Base-by-base conservation (phyloP, 1,284 basidiomycete species). In the Tilletia setariae region DNA sequence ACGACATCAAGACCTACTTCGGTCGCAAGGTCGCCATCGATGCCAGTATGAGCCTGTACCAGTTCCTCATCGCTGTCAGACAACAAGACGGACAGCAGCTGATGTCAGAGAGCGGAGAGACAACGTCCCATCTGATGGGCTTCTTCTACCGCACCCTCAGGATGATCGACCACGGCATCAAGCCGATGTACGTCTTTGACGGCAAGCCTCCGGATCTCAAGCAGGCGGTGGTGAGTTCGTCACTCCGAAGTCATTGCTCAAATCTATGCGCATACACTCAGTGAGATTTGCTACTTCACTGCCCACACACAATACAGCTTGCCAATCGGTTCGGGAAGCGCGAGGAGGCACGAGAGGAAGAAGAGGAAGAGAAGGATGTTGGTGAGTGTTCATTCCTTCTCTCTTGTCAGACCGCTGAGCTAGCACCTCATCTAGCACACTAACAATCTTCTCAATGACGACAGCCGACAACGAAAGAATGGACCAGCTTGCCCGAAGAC, bases 91-190 rank as follows among this genome's bases (percentile, higher is more conserved):
- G 96, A 15, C 93, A 98, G 84, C 89, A 96, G 86, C 88, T 99
- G 75, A 96, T 92, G 82, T 97, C 96, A 78, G 95, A 98, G 28
- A 89, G 89, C 1, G 96, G 96, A 19, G 96, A 99, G 83, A 96
- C 94, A 1, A 74, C 71, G 9, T 90, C 93, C 84, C 95, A 98
- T 84, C 86, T 98, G 19, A 97, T 98, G 91, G 95, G 95, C 0
- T 92, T 98, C 84, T 98, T 98, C 85, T 98, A 98, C 81, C 89
- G 95, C 21, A 77, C 75, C 6, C 68, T 79, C 30, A 88, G 96
- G 25, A 98, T 98, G 85, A 93, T 96, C n/a, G 96, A 99, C 84
- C 93, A 96, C 76, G 96, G 96, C 3, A 94, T 98, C 82, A 98
- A 99, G 82, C 95, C 95, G 0, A 91, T 91, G 63, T 98, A 98